Evolutionary conservation across 306 rosid genomes (phyloP).

Genomic region (Boehmeria nivea): DNA sequence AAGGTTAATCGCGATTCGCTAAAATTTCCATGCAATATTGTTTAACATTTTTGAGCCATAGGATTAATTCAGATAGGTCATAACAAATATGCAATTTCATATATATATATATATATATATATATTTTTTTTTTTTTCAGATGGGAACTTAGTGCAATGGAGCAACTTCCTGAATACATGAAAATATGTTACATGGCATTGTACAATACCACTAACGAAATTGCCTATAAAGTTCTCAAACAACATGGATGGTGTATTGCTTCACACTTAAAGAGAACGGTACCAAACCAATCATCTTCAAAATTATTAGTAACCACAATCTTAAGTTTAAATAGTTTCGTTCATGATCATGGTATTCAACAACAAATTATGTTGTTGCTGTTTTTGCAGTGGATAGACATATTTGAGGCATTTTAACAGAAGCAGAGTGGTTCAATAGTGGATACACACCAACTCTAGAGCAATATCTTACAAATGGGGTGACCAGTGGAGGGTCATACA

Average conservation of each 20-base stretch:
- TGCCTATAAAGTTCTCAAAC: slow-evolving; percentile 7
- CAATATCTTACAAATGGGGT: slow-evolving; percentile 6
- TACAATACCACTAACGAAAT: slow-evolving; percentile 13
- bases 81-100: too few species aligned
- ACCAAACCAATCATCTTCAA: too few species aligned
- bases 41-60: too few species aligned
- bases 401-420: not conserved
- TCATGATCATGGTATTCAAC: too few species aligned
- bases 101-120: not conserved
- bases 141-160: slow-evolving; percentile 11
- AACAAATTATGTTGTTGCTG: too few species aligned
- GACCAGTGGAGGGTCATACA: slow-evolving; percentile 12
- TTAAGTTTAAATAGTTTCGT: too few species aligned
- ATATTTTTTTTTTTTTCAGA: not conserved
- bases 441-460: slow-evolving; percentile 6
- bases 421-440: slow-evolving; percentile 3
- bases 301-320: too few species aligned
- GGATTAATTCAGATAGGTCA: too few species aligned
- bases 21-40: too few species aligned
- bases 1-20: not conserved
- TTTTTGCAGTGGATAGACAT: slow-evolving; percentile 9
- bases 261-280: slow-evolving; percentile 6
- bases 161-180: slow-evolving; percentile 10
- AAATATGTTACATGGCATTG: slow-evolving; percentile 8
- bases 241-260: slow-evolving; percentile 2